Conservation (phyloP, 2,329 filamentous ascomycete species). For the Pseudocercospora macadamiae region DNA sequence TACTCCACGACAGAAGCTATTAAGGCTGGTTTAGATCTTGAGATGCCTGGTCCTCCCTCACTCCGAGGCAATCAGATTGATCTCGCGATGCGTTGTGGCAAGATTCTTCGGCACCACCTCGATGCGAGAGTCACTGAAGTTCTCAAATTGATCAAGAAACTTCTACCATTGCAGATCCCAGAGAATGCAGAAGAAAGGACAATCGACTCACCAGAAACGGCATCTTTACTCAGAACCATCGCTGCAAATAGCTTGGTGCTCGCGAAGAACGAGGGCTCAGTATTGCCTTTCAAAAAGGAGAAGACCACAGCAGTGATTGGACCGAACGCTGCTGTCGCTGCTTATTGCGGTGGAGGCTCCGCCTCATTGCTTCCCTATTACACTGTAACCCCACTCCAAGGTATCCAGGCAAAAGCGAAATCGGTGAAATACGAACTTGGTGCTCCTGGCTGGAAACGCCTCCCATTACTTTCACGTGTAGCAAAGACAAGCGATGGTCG, state of each 20-base stretch:
- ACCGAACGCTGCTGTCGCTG: conserved; percentile 71
- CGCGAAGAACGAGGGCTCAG: conserved; percentile 68
- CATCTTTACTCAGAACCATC: conserved; percentile 34
- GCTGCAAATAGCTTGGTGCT: conserved; percentile 36
- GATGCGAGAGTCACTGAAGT: conserved; percentile 64
- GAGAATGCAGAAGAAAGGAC: conserved; percentile 36
- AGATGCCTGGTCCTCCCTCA: conserved; percentile 78
- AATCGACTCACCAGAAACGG: conserved; percentile 37
- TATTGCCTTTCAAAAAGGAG: conserved; percentile 67
- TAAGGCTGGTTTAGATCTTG: conserved; percentile 77
- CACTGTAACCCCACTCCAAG: conserved; percentile 37
- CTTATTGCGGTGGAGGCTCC: conserved; percentile 46
- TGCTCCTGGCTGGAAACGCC: conserved; percentile 34
- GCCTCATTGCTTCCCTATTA: conserved; percentile 40
- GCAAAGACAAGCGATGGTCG: conserved; percentile 29
- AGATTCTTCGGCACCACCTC: conserved; percentile 44
- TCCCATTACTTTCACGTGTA: conserved; percentile 32
- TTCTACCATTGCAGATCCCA: conserved; percentile 30
- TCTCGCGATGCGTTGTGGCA: conserved; percentile 33
- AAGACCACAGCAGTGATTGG: conserved; percentile 75
- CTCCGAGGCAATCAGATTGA: conserved; percentile 38
- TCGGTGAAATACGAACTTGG: conserved; percentile 30
- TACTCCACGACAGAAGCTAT: conserved; percentile 70
- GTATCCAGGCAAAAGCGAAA: conserved; percentile 32
- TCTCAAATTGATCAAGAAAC: conserved; percentile 58